Base-by-base conservation (phyloP, 1,284 basidiomycete genomes). In the Ganoderma multipileum region DNA sequence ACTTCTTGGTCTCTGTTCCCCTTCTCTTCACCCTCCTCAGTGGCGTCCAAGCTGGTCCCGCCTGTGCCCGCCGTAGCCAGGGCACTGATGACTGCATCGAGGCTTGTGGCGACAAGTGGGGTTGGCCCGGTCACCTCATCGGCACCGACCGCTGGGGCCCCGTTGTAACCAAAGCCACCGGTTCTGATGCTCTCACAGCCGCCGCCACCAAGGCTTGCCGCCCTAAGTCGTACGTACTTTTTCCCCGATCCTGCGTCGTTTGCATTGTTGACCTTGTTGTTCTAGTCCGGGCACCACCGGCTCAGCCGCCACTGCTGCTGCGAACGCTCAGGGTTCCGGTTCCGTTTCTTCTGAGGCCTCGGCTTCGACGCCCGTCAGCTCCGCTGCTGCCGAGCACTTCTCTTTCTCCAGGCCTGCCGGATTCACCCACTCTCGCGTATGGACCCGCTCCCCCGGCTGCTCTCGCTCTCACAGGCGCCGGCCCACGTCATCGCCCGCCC, bases 71-170 rank as follows among this genome's bases (percentile, higher is more conserved):
- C 68, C 83, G 83, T 68, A 73, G 78, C 74, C 65, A 72, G 78
- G 65, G 76, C 74, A 54, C 66, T 28, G 71, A 76, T 30, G 77
- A 81, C 58, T 89, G 88, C 74, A 69, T 86, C 41, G 66, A 79
- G 39, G 76, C 72, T 70, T 89, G 87, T 77, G 81, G 77, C 66
- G 69, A 76, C 47, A 83, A 80, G 70, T 86, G 85, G 84, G 88
- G 87, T 6, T 89, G 84, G 83, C 79, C 83, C 30, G 86, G 86
- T 23, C 75, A 74, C 36, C 77, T 81, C 63, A 86, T 88, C 83
- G 84, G 85, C 70, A 81, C 78, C 23, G 83, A 88, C 75, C 82
- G 80, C 39, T 89, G 87, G 87, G 87, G 87, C 63, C 73, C 80
- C 63, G 86, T 87, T 47, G 80, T 86, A 73, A 78, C 79, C 50